Evolutionary conservation across 495 filamentous ascomycete genomes (phyloP), one percentile per base, ranked within the genome.

Genomic region (Tuber magnatum): DNA sequence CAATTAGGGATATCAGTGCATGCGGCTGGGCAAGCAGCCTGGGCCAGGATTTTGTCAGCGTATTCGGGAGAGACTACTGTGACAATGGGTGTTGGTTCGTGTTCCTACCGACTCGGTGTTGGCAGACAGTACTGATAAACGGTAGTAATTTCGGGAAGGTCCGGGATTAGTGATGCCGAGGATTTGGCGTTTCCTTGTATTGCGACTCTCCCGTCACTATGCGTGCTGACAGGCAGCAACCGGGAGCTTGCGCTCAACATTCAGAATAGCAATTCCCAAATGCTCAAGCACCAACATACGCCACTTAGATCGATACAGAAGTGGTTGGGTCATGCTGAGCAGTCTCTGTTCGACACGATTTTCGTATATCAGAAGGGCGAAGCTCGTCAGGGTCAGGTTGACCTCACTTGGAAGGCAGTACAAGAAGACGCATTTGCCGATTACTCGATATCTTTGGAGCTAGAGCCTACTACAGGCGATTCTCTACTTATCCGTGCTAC

Each of bases 281-380:
- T 92, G 42, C 86, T 89, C 73, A 89, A 88, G 72, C 85, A 92
- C 78, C 92, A 94, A 74, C 91, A 91, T 78, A 88, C 88, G 0
- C 88, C 92, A 7, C 83, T 95, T 24, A 83, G 86, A 9, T 86
- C 87, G 39, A 89, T 95, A 48, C 92, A 93, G 77, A 86, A 87
- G 41, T 90, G 88, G 87, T 84, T 90, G 69, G 88, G 88, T 5
- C 85, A 83, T 70, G 84, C 87, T 0, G 86, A 90, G 43, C 84
- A 87, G 35, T 84, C 85, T 20, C 86, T 93, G 3, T 94, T 96
- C 78, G 92, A 96, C 82, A 92, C 92, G 0, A 83, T 96, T 42
- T 89, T 96, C 81, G 90, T 90, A 0, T 94, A 92, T 80, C 93
- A 94, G 79, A 93, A 92, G 76, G 73, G 71, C 0, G 69, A 74